Evolutionary conservation across 1,284 basidiomycete species (phyloP), one percentile per base, ranked within the genome.

Genomic region (Heliocybe sulcata): DNA sequence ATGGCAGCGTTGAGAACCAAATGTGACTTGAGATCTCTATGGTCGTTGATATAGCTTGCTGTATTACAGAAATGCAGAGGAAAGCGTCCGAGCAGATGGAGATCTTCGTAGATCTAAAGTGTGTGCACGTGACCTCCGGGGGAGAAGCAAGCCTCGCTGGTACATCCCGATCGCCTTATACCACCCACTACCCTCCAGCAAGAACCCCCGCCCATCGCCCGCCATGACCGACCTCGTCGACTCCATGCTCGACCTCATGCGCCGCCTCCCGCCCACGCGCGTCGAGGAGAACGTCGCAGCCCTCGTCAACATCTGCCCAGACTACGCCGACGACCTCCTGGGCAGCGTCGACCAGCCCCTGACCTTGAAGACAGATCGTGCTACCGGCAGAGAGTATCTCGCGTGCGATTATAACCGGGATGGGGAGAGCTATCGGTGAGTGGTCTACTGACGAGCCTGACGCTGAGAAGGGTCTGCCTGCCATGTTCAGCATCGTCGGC

Each of bases 321-420:
- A 97, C 65, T 90, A 94, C 64, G 92, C 94, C 14, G 97, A 99
- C 65, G 97, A 99, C 72, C 82, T 99, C 25, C 79, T 96, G 54
- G 91, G 92, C 45, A 93, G 91, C 58, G 94, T 99, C 59, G 97
- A 99, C 77, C 92, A 96, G 70, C 97, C 97, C 11, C 77, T 98
- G 60, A 85, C 87, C 65, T 76, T 98, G 53, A 80, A 82, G 70
- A 83, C 81, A 38, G 96, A 98, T 76, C 79, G 77, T 35, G 79
- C 81, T 9, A 87, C 83, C 0, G 92, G 93, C 11, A 83, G 83
- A 61, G 94, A 98, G 56, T 99, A 92, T 67, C 83, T 99, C 45
- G 90, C 90, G 31, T 98, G 96, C 69, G 97, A 99, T 70, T 99
- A 99, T 69, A 99, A 99, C 74, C 80, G 93, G 31, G 97, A 99